Percentiles rank a stretch among this genome's conserved stretches.
Conservation (phyloP, 441 rosid genomes). For the Gossypium davidsonii region DNA sequence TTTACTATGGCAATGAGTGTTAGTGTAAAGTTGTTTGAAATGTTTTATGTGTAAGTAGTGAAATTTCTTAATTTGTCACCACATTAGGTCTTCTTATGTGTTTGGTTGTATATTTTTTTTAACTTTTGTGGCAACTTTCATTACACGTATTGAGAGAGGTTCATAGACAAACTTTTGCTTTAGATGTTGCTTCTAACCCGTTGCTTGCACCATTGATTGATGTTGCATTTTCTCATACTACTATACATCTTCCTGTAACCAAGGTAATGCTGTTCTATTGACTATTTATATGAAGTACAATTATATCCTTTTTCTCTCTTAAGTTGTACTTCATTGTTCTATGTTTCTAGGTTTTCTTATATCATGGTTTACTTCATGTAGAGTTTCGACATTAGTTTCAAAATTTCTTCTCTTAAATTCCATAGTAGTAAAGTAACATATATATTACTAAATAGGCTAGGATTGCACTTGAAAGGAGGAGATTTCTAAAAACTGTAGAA, state of each 20-base stretch:
- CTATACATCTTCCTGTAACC: conserved; percentile 94
- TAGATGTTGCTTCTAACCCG: conserved; percentile 81
- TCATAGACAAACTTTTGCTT: conserved; percentile 85
- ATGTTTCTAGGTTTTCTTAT: neutral
- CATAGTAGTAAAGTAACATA: conserved; percentile 7
- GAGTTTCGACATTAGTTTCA: neutral
- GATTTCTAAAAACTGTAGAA: conserved; percentile 90
- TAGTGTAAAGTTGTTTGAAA: neutral
- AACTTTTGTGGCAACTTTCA: conserved; percentile 96
- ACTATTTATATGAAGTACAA: neutral
- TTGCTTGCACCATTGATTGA: conserved; percentile 90
- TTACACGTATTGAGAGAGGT: conserved; percentile 95
- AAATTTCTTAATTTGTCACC: neutral
- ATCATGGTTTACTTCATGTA: neutral
- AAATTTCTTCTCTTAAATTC: conserved; percentile 8
- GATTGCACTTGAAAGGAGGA: conserved; percentile 89
- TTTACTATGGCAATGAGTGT: neutral
- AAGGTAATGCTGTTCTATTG: conserved; percentile 42
- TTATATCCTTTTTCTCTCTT: neutral
- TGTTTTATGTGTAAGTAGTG: neutral
- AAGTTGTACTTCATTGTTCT: neutral
- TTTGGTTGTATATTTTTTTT: conserved; percentile 77
- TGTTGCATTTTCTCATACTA: conserved; percentile 95
- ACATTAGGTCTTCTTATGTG: neutral
- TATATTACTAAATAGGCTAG: conserved; percentile 61